Evolutionary conservation across 2,329 filamentous ascomycete species (phyloP).

Genomic region (Neospermospora avenae): DNA sequence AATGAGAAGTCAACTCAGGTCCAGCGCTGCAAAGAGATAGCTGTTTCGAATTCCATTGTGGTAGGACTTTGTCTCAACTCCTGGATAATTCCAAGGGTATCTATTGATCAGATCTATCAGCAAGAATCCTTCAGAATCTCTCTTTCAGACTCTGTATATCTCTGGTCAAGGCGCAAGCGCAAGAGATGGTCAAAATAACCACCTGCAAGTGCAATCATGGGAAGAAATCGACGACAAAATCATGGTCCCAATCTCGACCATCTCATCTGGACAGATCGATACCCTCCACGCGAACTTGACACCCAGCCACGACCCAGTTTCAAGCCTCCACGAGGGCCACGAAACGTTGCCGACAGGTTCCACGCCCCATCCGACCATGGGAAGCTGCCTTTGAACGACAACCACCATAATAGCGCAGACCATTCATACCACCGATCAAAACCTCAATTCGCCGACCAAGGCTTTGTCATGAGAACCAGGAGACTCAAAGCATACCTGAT

Average conservation of each 20-base stretch:
- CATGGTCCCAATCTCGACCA: not conserved
- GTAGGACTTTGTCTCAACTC: slow-evolving; percentile 5
- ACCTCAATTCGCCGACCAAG: not conserved
- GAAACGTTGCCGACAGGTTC: not conserved
- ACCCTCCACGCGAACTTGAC: not conserved
- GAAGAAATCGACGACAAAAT: not conserved
- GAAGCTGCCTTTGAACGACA: not conserved
- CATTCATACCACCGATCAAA: not conserved
- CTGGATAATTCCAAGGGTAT: slow-evolving; percentile 17
- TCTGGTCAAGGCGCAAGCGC: not conserved
- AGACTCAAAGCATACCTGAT: slow-evolving; percentile 11
- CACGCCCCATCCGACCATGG: not conserved
- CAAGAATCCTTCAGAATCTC: not conserved
- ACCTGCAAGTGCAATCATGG: slow-evolving; percentile 1
- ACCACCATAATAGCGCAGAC: not conserved
- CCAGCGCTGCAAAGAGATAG: not conserved
- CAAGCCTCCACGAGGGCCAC: not conserved
- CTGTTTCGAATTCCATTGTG: slow-evolving; percentile 3
- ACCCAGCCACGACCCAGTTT: not conserved
- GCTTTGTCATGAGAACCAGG: slow-evolving; percentile 12
- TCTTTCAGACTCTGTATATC: slow-evolving; percentile 4
- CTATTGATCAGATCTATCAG: slow-evolving; percentile 1
- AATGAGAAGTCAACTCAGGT: not conserved
- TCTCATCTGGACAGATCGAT: not conserved
- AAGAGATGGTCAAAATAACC: not conserved